Base-by-base conservation (phyloP, 2,329 filamentous ascomycete genomes). In the Paramyrothecium sp. region DNA sequence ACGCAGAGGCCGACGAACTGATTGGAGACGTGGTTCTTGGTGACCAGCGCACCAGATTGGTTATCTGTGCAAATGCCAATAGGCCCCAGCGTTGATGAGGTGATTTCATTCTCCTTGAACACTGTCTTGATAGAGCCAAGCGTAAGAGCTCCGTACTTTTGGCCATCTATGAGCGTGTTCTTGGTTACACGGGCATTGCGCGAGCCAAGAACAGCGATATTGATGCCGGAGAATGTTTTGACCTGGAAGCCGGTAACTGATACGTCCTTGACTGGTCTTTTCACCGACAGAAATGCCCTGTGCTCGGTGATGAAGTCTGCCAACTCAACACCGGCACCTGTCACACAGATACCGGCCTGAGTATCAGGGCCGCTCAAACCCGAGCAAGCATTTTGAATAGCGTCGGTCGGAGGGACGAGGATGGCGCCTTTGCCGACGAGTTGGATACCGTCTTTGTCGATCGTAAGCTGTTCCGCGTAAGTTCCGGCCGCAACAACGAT, bases 41-140 rank as follows among this genome's bases (percentile, higher is more conserved):
- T 59, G 7, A 72, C 57, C 0, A 59, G 53, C 2, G 69, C 69
- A 8, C 63, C 61, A 4, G 67, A 69, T 12, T 64, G 55, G 60
- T 75, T 69, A 52, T 73, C 71, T 66, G 71, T 72, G 59, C 73
- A 75, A 23, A 75, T 67, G 8, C 58, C 73, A 48, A 74, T 72
- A 50, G 65, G 63, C 22, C 19, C 34, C 41, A 65, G 49, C 1
- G 13, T 30, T 0, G 65, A 57, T 2, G 67, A 60, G 0, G 63
- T 61, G 30, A 75, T 59, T 2, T 51, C 52, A 54, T 75, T 75
- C 7, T 64, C 58, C 0, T 60, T 54, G 23, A 73, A 54, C 3
- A 66, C 33, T 0, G 69, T 72, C 54, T 69, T 64, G 21, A 60
- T 57, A 0, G 71, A 75, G 10, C 73, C 73, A n/a, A 66, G 63